Percentiles rank a stretch among this genome's conserved stretches.
Evolutionary conservation across 73 alveolate species (phyloP).

Genomic region (Paramecium tetraurelia): DNA sequence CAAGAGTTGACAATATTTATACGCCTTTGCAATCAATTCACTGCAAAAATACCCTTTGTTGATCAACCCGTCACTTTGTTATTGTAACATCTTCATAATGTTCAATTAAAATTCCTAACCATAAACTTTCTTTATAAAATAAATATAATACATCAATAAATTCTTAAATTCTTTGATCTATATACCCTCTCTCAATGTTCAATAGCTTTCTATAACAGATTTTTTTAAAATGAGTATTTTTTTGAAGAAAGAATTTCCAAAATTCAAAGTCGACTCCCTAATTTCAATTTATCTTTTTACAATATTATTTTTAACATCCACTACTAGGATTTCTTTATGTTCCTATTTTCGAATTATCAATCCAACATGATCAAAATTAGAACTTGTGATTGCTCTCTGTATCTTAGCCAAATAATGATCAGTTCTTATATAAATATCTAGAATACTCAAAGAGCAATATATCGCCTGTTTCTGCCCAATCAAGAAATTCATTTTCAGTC

Average conservation of each 20-base stretch:
- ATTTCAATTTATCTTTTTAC: not conserved
- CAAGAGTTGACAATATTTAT: not conserved
- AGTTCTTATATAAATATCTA: not conserved
- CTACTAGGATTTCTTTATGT: not conserved
- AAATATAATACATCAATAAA: not conserved
- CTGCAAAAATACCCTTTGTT: not conserved
- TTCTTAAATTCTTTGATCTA: not conserved
- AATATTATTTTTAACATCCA: not conserved
- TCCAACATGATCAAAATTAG: constrained; percentile 8
- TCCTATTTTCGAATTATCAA: not conserved
- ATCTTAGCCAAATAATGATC: not conserved
- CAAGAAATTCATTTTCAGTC: not conserved
- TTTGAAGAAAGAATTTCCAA: not conserved
- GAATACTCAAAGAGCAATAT: not conserved
- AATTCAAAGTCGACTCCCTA: not conserved
- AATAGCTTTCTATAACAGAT: not conserved
- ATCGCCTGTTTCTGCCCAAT: constrained; percentile 23
- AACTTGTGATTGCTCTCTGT: not conserved
- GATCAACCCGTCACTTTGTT: not conserved
- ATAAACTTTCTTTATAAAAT: not conserved
- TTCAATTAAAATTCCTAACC: not conserved
- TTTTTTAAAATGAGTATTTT: not conserved
- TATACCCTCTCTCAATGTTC: not conserved
- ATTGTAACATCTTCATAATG: not conserved
- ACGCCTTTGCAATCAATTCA: constrained; percentile 24